These are phyloP conservation scores for Scleromitrula shiraiana DNA, from an alignment of 2,329 filamentous ascomycete species.

Conservation along the genomic window DNA sequence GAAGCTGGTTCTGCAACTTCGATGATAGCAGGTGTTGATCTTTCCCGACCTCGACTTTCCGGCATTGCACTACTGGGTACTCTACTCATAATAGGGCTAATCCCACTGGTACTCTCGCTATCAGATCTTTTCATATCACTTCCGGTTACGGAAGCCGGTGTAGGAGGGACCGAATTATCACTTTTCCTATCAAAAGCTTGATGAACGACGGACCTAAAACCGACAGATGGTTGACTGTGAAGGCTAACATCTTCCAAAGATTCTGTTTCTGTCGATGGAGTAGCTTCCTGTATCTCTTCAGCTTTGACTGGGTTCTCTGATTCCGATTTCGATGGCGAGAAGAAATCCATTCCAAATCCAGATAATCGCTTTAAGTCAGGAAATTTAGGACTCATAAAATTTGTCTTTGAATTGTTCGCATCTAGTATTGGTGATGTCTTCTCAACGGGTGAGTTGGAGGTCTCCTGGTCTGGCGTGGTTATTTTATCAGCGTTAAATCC, in stretches of 20 bases:
- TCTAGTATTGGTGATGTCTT: conserved; percentile 10
- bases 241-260: conserved; percentile 27
- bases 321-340: conserved; percentile 30
- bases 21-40: conserved; percentile 43
- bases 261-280: too few species aligned
- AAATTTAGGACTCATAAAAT: conserved; percentile 48
- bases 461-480: conserved; percentile 1
- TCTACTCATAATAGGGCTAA: conserved; percentile 59
- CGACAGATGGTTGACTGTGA: conserved; percentile 44
- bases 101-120: conserved; percentile 45
- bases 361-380: conserved; percentile 52
- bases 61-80: conserved; percentile 35
- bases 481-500: conserved; percentile 27
- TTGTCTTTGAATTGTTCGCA: conserved; percentile 16
- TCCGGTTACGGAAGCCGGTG: conserved; percentile 40
- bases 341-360: conserved; percentile 51
- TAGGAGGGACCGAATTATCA: conserved; percentile 42
- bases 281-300: not conserved
- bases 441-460: conserved; percentile 9
- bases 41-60: conserved; percentile 29
- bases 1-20: conserved; percentile 37
- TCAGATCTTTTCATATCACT: conserved; percentile 48
- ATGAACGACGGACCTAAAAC: conserved; percentile 53
- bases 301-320: not conserved
- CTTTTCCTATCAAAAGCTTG: conserved; percentile 55